Evolutionary conservation across 495 filamentous ascomycete species (phyloP).

Genomic region (Stereocaulon alpinum): DNA sequence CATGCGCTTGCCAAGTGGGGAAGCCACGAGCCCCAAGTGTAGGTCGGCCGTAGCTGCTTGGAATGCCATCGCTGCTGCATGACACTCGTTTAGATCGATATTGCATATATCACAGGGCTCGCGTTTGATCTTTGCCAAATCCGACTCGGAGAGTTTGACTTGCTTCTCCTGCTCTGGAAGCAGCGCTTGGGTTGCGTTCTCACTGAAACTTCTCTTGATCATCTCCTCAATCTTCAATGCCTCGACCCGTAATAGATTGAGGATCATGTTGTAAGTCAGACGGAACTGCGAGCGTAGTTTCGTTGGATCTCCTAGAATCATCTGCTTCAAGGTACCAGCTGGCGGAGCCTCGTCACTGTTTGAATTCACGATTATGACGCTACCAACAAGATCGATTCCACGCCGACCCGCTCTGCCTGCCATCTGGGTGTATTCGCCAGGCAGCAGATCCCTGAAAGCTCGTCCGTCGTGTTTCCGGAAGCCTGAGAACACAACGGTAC

Average conservation of each 20-base stretch:
- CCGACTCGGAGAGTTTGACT: slow-evolving; percentile 84
- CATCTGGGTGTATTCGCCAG: slow-evolving; percentile 98
- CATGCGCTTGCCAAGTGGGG: slow-evolving; percentile 70
- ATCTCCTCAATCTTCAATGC: slow-evolving; percentile 98
- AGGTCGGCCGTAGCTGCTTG: slow-evolving; percentile 62
- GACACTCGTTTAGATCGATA: slow-evolving; percentile 63
- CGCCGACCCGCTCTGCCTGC: slow-evolving; percentile 87
- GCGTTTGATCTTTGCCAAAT: slow-evolving; percentile 78
- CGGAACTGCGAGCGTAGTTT: slow-evolving; percentile 94
- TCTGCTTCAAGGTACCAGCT: slow-evolving; percentile 65
- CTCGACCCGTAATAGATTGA: slow-evolving; percentile 90
- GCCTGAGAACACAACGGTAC: slow-evolving; percentile 95
- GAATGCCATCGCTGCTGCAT: slow-evolving; percentile 69
- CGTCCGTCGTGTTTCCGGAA: slow-evolving; percentile 94
- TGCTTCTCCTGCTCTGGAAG: slow-evolving; percentile 91
- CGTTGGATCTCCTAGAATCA: slow-evolving; percentile 93
- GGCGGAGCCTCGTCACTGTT: slow-evolving; percentile 82
- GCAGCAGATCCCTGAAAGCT: slow-evolving; percentile 77
- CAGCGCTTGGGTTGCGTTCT: slow-evolving; percentile 95
- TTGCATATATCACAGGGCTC: slow-evolving; percentile 79
- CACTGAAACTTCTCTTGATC: slow-evolving; percentile 98
- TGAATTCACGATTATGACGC: slow-evolving; percentile 81
- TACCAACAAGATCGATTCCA: slow-evolving; percentile 84
- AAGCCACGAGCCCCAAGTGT: slow-evolving; percentile 55
- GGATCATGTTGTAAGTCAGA: slow-evolving; percentile 98